Percentiles rank a stretch among this genome's conserved stretches.
phyloP scores from a whole-genome alignment of 139 green algal species.

The Raphidocelis subcapitata region DNA sequence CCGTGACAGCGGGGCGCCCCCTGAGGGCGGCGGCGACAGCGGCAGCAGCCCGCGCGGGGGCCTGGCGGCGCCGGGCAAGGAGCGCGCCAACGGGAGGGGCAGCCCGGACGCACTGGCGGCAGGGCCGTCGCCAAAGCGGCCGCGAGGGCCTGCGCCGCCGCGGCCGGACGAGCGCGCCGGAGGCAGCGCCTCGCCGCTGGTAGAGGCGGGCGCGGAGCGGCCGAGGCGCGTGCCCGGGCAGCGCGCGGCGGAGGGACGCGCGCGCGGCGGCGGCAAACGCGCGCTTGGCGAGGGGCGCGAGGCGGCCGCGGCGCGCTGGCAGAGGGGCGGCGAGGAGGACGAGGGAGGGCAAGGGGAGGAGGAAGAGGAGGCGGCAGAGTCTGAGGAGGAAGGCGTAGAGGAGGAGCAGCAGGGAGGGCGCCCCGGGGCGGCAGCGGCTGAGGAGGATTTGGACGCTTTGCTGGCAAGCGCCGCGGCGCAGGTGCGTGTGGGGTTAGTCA shows the following conservation, averaged over 20 bases:
- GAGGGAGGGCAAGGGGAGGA: slow-evolving; percentile 1
- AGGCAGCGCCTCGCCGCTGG: neutral
- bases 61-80: too few relatives aligned
- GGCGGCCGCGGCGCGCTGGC: neutral
- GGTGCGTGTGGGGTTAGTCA: slow-evolving; percentile 7
- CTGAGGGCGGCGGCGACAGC: too few relatives aligned
- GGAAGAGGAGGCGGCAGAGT: neutral
- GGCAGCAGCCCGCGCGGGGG: too few relatives aligned
- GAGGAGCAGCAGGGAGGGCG: slow-evolving; percentile 1
- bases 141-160: neutral
- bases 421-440: slow-evolving; percentile 1
- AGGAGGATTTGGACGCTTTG: slow-evolving; percentile 19
- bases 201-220: neutral
- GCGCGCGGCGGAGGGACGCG: neutral
- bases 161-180: neutral
- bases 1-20: too few relatives aligned
- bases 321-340: slow-evolving; percentile 11
- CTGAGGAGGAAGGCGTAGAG: neutral
- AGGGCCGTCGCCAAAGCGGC: neutral
- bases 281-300: too few relatives aligned
- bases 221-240: neutral
- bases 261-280: neutral
- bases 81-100: slow-evolving; percentile 1
- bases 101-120: neutral
- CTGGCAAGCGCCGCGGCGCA: slow-evolving; percentile 14